A percentile compares a stretch with the other conserved stretches of the same genome.
Conservation (phyloP, 768 basidiomycete species). For the Brasilioporus rufonigricans region DNA sequence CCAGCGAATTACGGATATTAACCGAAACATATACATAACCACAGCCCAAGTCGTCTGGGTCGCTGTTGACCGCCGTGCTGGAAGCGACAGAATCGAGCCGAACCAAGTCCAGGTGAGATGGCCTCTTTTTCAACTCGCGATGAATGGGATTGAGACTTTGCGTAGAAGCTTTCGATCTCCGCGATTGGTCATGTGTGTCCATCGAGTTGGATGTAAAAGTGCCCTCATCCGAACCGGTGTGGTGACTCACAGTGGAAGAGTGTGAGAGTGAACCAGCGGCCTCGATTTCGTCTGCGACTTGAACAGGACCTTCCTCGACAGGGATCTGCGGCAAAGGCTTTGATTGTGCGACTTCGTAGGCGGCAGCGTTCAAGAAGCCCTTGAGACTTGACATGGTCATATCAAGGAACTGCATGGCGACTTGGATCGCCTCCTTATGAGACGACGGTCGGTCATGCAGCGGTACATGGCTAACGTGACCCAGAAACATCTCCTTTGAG, state of each 20-base stretch:
- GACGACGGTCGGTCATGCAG: not conserved
- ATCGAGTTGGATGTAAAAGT: not conserved
- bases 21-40: constrained; percentile 26
- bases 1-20: constrained; percentile 28
- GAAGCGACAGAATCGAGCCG: constrained; percentile 11
- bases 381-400: constrained; percentile 33
- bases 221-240: not conserved
- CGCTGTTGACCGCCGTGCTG: constrained; percentile 21
- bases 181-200: not conserved
- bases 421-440: constrained; percentile 11
- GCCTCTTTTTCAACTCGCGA: constrained; percentile 2
- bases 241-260: constrained; percentile 5
- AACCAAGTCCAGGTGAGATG: constrained; percentile 3
- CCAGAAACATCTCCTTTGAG: constrained; percentile 22
- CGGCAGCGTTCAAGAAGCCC: constrained; percentile 30
- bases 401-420: constrained; percentile 29
- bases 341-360: constrained; percentile 26
- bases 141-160: constrained; percentile 20
- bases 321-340: constrained; percentile 29
- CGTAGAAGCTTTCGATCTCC: constrained; percentile 11
- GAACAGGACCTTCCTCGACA: not conserved
- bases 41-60: constrained; percentile 9
- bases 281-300: constrained; percentile 1
- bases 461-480: constrained; percentile 16
- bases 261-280: not conserved